Conservation (phyloP, 139 green algal species). For the Parachlorella kessleri region DNA sequence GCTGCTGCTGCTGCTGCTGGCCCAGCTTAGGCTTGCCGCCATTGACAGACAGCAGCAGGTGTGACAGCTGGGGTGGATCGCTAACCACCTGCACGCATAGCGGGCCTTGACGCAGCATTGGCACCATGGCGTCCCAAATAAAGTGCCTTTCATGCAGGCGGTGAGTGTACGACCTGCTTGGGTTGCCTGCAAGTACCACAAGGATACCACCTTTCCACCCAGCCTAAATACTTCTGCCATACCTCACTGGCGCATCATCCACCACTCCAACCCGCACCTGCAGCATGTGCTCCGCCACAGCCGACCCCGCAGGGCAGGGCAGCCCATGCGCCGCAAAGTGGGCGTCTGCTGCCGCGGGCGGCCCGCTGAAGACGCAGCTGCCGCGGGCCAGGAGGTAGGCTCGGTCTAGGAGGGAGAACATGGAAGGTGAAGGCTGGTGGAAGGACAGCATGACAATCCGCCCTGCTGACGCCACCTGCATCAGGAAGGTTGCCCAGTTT, state of each 20-base stretch:
- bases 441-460: slow-evolving; percentile 76
- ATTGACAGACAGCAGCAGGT: neutral
- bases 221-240: no score
- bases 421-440: slow-evolving; percentile 77
- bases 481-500: neutral
- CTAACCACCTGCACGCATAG: slow-evolving; percentile 3
- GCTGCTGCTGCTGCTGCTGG: no score
- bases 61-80: neutral
- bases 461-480: slow-evolving; percentile 43
- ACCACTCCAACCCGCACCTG: neutral
- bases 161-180: no score
- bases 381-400: slow-evolving; percentile 67
- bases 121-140: no score
- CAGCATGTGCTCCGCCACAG: slow-evolving; percentile 61
- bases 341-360: slow-evolving; percentile 16
- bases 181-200: no score
- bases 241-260: no score
- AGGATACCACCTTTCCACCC: no score
- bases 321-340: slow-evolving; percentile 37
- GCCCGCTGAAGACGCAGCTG: slow-evolving; percentile 57
- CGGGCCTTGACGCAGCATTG: no score
- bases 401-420: slow-evolving; percentile 69
- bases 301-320: slow-evolving; percentile 35
- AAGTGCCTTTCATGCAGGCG: no score
- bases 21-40: neutral